phyloP scores from a whole-genome alignment of 306 rosid genomes.

The Oxytropis ochrocephala region DNA sequence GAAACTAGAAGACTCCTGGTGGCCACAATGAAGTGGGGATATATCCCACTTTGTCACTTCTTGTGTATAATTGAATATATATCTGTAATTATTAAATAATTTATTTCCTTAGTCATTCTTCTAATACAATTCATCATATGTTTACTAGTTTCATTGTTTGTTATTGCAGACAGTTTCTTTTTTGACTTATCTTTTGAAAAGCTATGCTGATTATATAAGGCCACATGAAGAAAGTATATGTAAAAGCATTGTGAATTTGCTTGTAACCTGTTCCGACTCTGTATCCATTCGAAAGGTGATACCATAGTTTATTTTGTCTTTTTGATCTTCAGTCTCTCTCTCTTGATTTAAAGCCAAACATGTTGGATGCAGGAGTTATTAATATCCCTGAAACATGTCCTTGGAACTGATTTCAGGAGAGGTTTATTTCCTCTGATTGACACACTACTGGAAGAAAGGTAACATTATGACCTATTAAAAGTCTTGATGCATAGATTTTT shows the following conservation, averaged over 20 bases:
- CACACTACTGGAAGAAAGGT: constrained; percentile 94
- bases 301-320: constrained; percentile 4
- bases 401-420: constrained; percentile 96
- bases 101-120: constrained; percentile 17
- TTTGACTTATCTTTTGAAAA: constrained; percentile 86
- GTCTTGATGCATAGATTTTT: background rate
- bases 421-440: constrained; percentile 98
- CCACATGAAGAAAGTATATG: constrained; percentile 99
- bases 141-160: constrained; percentile 21
- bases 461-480: constrained; percentile 21
- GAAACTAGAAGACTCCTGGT: background rate
- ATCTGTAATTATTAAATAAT: background rate
- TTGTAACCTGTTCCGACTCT: constrained; percentile 98
- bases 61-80: background rate
- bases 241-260: constrained; percentile 95
- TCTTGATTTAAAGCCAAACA: constrained; percentile 1
- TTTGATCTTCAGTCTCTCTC: constrained; percentile 2
- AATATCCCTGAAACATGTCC: constrained; percentile 94
- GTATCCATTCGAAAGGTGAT: constrained; percentile 93
- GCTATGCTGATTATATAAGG: constrained; percentile 92
- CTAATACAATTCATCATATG: constrained; percentile 1
- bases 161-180: constrained; percentile 90
- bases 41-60: constrained; percentile 12
- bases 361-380: constrained; percentile 77
- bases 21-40: background rate